Percentiles rank a stretch among this genome's conserved stretches.
Evolutionary conservation across 768 basidiomycete genomes (phyloP).

Genomic region (Suillus placidus): DNA sequence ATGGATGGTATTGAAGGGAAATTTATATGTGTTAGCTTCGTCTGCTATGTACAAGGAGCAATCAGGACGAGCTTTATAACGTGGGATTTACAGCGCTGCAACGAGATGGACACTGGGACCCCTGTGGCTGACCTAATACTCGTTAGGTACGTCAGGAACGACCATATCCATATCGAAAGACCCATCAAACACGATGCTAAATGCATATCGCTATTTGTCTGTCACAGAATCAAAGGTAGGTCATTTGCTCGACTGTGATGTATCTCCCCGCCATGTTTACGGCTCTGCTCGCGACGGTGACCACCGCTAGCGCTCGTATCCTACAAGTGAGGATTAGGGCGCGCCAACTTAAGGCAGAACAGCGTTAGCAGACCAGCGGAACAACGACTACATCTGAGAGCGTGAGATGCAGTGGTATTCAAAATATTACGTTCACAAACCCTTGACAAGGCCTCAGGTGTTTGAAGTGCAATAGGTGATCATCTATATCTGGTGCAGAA

Average conservation of each 20-base stretch:
- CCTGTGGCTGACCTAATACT: too few species aligned
- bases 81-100: too few species aligned
- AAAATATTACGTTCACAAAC: conserved; percentile 74
- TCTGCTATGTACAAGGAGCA: too few species aligned
- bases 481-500: conserved; percentile 39
- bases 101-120: too few species aligned
- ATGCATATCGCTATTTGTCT: background rate
- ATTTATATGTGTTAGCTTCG: too few species aligned
- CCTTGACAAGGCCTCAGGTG: conserved; percentile 63
- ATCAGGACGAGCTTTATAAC: too few species aligned
- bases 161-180: background rate
- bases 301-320: conserved; percentile 18
- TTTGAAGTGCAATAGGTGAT: background rate
- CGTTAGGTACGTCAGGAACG: too few species aligned
- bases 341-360: conserved; percentile 50
- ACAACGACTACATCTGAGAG: background rate
- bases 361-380: conserved; percentile 34
- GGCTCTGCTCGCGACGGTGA: conserved; percentile 13
- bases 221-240: background rate
- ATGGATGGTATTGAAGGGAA: too few species aligned
- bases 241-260: conserved; percentile 13
- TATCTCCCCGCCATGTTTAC: conserved; percentile 12
- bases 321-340: conserved; percentile 44
- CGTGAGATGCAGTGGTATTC: conserved; percentile 26
- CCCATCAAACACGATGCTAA: background rate